Evolutionary conservation across 2,329 filamentous ascomycete species (phyloP), one percentile per base, ranked within the genome.

Genomic region (Penicillium paneum): DNA sequence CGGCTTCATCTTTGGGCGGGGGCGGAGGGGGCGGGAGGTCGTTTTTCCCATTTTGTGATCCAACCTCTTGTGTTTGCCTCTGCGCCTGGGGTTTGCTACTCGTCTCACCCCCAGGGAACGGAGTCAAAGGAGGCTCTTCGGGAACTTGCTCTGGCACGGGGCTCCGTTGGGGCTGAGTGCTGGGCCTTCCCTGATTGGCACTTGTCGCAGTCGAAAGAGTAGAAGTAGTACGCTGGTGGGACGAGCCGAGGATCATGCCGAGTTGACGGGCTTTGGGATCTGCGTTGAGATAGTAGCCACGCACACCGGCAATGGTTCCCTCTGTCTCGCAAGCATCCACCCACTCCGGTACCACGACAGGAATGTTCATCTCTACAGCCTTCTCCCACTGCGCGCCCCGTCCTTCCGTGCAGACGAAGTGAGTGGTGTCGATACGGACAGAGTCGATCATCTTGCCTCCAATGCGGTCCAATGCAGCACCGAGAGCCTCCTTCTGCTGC

Each of bases 361-460:
- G 94, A 51, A 99, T 96, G 73, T 97, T 99, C 84, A 92, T 95
- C 78, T 97, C 93, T 29, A 93, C 87, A 1, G 94, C 94, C 79
- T 94, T 95, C 76, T 99, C 94, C 94, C 94, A 99, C 12, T 88
- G 83, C 47, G 89, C 82, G 31, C 94, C 94, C 52, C 92, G 81
- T 29, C 92, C 92, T 72, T 99, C 94, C 10, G 91, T 96, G 60
- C 93, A 97, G 56, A 99, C 91, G 71, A 99, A 99, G 75, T 99
- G 94, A 15, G 94, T 99, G 0, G 94, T 99, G 72, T 99, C 94
- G 69, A 99, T 97, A 66, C 93, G 84, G 48, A 97, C 91, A 12
- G 83, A 83, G 64, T 97, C 93, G 54, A 91, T 89, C 60, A 97
- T 80, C 79, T 94, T 96, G 57, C 91, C 94, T 45, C 94, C 94